Conservation (phyloP, 805 yeast species). For the Nakazawaea sp. region DNA sequence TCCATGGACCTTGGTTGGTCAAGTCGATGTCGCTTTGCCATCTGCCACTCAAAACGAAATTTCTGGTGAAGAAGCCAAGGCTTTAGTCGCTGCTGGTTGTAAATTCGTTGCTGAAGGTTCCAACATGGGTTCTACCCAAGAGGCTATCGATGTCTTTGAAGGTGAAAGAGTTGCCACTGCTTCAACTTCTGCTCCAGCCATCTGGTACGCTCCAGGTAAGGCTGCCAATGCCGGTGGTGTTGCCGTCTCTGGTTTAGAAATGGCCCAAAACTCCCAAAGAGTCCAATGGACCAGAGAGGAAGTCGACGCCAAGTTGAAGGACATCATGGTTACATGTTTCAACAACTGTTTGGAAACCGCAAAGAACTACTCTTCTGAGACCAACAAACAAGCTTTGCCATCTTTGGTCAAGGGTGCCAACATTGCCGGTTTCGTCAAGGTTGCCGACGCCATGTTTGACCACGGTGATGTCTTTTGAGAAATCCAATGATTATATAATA, state of each 20-base stretch:
- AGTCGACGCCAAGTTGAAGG: conserved; percentile 86
- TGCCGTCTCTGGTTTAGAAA: conserved; percentile 96
- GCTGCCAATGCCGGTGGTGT: conserved; percentile 99
- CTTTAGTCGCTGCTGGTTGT: conserved; percentile 86
- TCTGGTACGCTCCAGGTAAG: conserved; percentile 99
- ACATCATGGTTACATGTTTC: conserved; percentile 90
- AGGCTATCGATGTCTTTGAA: conserved; percentile 93
- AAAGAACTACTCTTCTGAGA: conserved; percentile 65
- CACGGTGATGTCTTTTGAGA: conserved; percentile 88
- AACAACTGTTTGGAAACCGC: conserved; percentile 90
- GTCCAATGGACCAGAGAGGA: conserved; percentile 85
- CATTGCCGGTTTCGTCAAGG: conserved; percentile 98
- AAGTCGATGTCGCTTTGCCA: conserved; percentile 94
- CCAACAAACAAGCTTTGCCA: conserved; percentile 65
- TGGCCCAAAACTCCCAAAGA: conserved; percentile 99
- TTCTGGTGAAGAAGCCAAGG: conserved; percentile 93
- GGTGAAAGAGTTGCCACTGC: conserved; percentile 52
- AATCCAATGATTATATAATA: too few species aligned
- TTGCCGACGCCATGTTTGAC: conserved; percentile 96
- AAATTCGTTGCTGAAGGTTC: conserved; percentile 98
- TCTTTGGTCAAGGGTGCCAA: conserved; percentile 98
- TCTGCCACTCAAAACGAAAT: conserved; percentile 99
- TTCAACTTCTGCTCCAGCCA: conserved; percentile 38
- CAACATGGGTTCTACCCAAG: conserved; percentile 98
- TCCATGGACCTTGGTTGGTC: conserved; percentile 92